Percentiles rank a stretch among this genome's conserved stretches.
Conservation (phyloP, 495 filamentous ascomycete genomes). For the Penicillium robsamsonii region DNA sequence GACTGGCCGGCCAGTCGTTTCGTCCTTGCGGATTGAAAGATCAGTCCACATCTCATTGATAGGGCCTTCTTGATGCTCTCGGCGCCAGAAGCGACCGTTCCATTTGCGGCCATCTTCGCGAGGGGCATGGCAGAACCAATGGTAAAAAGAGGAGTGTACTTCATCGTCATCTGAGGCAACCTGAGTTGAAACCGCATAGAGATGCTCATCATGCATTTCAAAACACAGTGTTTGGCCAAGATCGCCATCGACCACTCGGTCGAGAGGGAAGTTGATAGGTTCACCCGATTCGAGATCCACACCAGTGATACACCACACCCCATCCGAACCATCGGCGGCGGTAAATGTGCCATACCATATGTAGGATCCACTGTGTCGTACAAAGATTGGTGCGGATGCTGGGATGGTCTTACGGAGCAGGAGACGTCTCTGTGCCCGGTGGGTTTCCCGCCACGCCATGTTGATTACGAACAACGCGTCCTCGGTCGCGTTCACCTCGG, state of each 20-base stretch:
- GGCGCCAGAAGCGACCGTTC: conserved; percentile 56
- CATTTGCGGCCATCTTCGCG: conserved; percentile 17
- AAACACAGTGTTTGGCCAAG: conserved; percentile 70
- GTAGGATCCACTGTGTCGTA: conserved; percentile 62
- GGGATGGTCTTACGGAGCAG: conserved; percentile 22
- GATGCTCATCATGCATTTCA: conserved; percentile 63
- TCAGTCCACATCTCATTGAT: conserved; percentile 77
- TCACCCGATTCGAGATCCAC: conserved; percentile 45
- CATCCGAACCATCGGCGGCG: conserved; percentile 12
- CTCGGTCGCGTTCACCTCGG: conserved; percentile 32
- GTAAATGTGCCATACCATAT: conserved; percentile 63
- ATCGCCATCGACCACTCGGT: conserved; percentile 38
- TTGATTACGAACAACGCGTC: conserved; percentile 62
- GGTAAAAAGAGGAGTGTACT: conserved; percentile 67
- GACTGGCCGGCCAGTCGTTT: conserved; percentile 55
- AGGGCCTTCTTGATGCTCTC: conserved; percentile 68
- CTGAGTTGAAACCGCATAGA: conserved; percentile 72
- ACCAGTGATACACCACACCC: conserved; percentile 57
- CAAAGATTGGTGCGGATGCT: conserved; percentile 42
- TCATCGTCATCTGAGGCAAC: conserved; percentile 62
- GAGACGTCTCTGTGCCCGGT: conserved; percentile 35
- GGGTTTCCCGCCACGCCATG: conserved; percentile 28
- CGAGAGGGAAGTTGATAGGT: conserved; percentile 10
- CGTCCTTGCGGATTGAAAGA: conserved; percentile 62
- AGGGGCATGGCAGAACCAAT: conserved; percentile 61